Percentiles rank a stretch among this genome's conserved stretches.
phyloP scores from a whole-genome alignment of 805 yeast species.

The Metschnikowia koreensis region DNA sequence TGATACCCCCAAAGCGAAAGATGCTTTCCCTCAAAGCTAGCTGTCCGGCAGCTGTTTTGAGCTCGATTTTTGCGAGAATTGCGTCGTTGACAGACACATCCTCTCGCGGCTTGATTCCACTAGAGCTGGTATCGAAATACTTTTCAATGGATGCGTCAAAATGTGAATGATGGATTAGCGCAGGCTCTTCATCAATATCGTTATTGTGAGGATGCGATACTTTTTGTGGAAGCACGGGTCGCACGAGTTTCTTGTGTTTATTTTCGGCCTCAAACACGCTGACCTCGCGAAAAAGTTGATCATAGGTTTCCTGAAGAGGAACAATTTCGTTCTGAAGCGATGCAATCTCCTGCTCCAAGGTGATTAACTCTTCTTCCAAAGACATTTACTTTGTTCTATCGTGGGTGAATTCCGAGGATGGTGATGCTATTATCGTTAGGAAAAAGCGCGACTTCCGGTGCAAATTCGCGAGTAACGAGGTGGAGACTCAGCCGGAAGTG shows the following conservation, averaged over 20 bases:
- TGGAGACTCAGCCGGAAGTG: not conserved
- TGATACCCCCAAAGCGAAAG: conserved; percentile 47
- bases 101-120: not conserved
- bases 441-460: not conserved
- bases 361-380: conserved; percentile 11
- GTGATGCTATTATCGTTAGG: not conserved
- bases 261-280: conserved; percentile 16
- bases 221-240: conserved; percentile 7
- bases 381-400: conserved; percentile 3
- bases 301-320: conserved; percentile 14
- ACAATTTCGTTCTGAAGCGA: conserved; percentile 12
- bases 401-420: not conserved
- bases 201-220: not conserved
- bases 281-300: conserved; percentile 12
- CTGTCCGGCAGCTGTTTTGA: conserved; percentile 11
- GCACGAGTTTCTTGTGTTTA: conserved; percentile 11
- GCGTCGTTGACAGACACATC: not conserved
- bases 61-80: conserved; percentile 12
- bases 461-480: not conserved
- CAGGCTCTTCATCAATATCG: conserved; percentile 17
- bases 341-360: conserved; percentile 11
- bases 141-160: conserved; percentile 19
- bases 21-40: conserved; percentile 43
- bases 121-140: conserved; percentile 11
- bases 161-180: conserved; percentile 16